A percentile compares a stretch with the other conserved stretches of the same genome.
Evolutionary conservation across 495 filamentous ascomycete genomes (phyloP).

Genomic region (Tricharina praecox): DNA sequence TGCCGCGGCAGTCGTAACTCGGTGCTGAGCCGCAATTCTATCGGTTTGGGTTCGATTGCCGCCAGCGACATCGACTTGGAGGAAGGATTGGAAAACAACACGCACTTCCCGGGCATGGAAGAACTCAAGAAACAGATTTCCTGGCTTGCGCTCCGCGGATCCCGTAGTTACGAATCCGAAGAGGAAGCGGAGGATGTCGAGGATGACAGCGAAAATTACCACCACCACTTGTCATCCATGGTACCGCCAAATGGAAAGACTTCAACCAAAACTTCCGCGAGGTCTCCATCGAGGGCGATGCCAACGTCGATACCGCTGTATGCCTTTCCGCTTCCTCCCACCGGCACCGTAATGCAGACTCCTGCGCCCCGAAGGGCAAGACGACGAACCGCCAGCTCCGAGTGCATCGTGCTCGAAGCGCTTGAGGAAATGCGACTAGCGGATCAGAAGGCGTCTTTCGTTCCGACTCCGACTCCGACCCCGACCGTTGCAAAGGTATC

Average conservation of each 20-base stretch:
- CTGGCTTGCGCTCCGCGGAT: slow-evolving; percentile 11
- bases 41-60: slow-evolving; percentile 18
- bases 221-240: slow-evolving; percentile 11
- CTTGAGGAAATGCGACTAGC: slow-evolving; percentile 18
- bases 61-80: slow-evolving; percentile 19
- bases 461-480: too few species aligned
- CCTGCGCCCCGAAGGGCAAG: not conserved
- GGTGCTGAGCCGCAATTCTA: slow-evolving; percentile 8
- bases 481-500: too few species aligned
- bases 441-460: not conserved
- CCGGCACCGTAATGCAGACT: not conserved
- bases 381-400: slow-evolving; percentile 23
- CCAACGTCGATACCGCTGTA: not conserved
- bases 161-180: not conserved
- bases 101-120: slow-evolving; percentile 17
- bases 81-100: slow-evolving; percentile 17
- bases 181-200: slow-evolving; percentile 9
- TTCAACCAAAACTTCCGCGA: not conserved
- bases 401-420: slow-evolving; percentile 23
- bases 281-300: not conserved
- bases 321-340: too few species aligned
- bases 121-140: slow-evolving; percentile 21
- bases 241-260: not conserved
- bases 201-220: slow-evolving; percentile 10
- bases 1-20: slow-evolving; percentile 16